Evolutionary conservation across 1,284 basidiomycete species (phyloP).

Genomic region (Ceratobasidium sp.): DNA sequence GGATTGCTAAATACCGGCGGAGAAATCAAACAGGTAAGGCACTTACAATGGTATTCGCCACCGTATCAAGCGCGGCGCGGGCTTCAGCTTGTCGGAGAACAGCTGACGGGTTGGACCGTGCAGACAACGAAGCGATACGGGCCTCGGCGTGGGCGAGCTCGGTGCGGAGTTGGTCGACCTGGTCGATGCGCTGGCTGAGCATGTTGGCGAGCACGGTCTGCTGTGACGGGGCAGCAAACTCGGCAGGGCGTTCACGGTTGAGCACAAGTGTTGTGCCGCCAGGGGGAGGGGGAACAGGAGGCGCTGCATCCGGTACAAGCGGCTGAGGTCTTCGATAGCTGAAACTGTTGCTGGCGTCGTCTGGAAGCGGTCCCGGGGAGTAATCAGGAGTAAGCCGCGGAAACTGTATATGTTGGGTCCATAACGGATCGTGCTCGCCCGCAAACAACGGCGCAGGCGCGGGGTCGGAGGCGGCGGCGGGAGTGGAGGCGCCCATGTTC

Average conservation of each 20-base stretch:
- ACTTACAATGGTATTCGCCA: too few relatives aligned
- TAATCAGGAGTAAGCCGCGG: conserved; percentile 32
- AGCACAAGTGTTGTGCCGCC: conserved; percentile 35
- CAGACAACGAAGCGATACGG: conserved; percentile 30
- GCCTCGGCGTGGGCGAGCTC: conserved; percentile 40
- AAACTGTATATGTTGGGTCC: conserved; percentile 28
- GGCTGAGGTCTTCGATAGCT: conserved; percentile 33
- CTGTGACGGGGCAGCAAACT: conserved; percentile 16
- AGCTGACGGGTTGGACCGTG: conserved; percentile 16
- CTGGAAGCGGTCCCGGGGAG: conserved; percentile 20
- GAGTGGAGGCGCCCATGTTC: background rate
- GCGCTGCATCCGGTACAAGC: conserved; percentile 27
- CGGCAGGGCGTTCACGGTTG: conserved; percentile 33
- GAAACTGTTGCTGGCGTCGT: conserved; percentile 41
- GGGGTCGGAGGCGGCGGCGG: background rate
- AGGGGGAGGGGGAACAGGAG: conserved; percentile 23
- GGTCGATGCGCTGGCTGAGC: conserved; percentile 44
- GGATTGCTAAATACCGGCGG: too few relatives aligned
- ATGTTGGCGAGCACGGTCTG: conserved; percentile 43
- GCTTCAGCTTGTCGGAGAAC: conserved; percentile 40
- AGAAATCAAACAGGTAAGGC: too few relatives aligned
- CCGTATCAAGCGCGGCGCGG: too few relatives aligned
- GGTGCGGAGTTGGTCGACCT: conserved; percentile 44
- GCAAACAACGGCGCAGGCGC: conserved; percentile 16
- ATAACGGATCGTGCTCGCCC: conserved; percentile 32